These are phyloP conservation scores for Mycena olivaceomarginata DNA, from an alignment of 768 basidiomycete species.

Conservation along the genomic window DNA sequence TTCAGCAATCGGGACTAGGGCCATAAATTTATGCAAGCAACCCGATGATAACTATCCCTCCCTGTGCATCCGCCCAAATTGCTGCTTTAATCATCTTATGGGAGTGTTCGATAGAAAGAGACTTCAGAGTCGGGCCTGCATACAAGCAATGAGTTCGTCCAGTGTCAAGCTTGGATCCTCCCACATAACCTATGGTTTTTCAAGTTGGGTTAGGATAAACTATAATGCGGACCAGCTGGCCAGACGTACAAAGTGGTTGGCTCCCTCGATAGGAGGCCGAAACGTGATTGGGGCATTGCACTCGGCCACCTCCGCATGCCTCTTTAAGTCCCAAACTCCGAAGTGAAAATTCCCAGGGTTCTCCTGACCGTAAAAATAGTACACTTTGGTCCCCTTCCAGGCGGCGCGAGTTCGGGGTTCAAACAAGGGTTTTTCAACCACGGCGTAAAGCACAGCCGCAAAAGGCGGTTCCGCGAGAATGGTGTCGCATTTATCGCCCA, in stretches of 20 bases:
- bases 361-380: background rate
- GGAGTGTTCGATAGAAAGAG: too few species aligned
- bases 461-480: conserved; percentile 8
- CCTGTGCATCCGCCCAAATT: too few species aligned
- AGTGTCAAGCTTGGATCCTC: too few species aligned
- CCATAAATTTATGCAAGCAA: too few species aligned
- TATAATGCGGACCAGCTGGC: too few species aligned
- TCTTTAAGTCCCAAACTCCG: conserved; percentile 11
- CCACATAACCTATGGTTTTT: too few species aligned
- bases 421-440: background rate
- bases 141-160: background rate
- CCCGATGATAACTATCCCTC: too few species aligned
- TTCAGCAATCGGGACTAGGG: too few species aligned
- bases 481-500: conserved; percentile 28
- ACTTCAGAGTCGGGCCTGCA: background rate
- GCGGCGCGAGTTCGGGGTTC: background rate
- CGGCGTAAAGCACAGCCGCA: background rate
- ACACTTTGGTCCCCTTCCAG: background rate
- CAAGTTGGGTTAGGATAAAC: background rate
- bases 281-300: conserved; percentile 6
- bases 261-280: background rate
- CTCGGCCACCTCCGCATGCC: background rate
- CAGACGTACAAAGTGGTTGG: conserved; percentile 31
- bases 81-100: too few species aligned
- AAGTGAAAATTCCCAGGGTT: conserved; percentile 7